phyloP scores from a whole-genome alignment of 2,329 filamentous ascomycete species.

The Xylariomycetidae sp. region DNA sequence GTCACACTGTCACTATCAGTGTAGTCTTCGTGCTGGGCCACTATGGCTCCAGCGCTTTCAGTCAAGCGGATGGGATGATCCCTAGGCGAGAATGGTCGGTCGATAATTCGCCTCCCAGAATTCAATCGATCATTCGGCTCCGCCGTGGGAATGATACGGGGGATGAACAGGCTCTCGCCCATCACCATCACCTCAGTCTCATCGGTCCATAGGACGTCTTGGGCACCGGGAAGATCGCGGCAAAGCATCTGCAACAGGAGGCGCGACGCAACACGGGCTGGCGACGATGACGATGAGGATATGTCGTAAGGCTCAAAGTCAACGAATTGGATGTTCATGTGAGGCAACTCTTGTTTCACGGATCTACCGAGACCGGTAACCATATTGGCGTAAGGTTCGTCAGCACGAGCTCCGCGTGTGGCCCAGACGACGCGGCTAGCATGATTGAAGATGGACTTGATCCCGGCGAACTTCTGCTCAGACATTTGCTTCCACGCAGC shows the following conservation, averaged over 20 bases:
- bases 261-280: not conserved
- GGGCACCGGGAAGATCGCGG: not conserved
- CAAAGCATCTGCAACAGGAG: not conserved
- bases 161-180: not conserved
- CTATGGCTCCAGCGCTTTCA: not conserved
- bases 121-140: not conserved
- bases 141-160: not conserved
- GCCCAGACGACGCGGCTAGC: conserved; percentile 4
- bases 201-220: not conserved
- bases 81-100: not conserved
- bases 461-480: conserved; percentile 3
- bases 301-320: not conserved
- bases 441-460: conserved; percentile 3
- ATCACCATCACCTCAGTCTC: not conserved
- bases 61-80: not conserved
- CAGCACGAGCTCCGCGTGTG: not conserved
- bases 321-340: not conserved
- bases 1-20: not conserved
- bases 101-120: not conserved
- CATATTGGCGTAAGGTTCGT: conserved; percentile 4
- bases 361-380: conserved; percentile 2
- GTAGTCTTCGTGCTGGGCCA: not conserved
- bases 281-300: not conserved
- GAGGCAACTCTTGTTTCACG: not conserved
- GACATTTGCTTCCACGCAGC: conserved; percentile 3